These are phyloP conservation scores for Iris macrosiphon DNA, from an alignment of 106 monocot species.

Conservation along the genomic window DNA sequence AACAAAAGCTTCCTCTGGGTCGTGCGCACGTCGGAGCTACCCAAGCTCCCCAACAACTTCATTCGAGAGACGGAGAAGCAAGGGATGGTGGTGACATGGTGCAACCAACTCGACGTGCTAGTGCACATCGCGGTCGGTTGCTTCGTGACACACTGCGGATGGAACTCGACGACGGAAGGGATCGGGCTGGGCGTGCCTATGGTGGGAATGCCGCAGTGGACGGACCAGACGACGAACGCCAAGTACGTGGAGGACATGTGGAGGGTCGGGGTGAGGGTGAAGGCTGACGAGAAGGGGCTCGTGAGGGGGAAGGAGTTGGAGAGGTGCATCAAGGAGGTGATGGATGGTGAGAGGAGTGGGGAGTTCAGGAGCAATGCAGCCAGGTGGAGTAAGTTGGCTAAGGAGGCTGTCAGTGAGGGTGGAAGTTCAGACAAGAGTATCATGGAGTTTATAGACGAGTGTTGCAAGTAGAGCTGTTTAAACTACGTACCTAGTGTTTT, in stretches of 20 bases:
- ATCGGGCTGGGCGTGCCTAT: conserved; percentile 34
- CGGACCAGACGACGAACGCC: conserved; percentile 56
- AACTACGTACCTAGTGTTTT: too few relatives aligned
- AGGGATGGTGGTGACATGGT: conserved; percentile 31
- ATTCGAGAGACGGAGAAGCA: neutral
- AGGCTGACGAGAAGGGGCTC: conserved; percentile 7
- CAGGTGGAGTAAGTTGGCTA: conserved; percentile 37
- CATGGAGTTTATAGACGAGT: conserved; percentile 30
- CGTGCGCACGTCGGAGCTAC: conserved; percentile 3
- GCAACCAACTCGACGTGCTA: conserved; percentile 36
- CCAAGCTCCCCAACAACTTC: conserved; percentile 21
- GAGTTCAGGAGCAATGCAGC: conserved; percentile 27
- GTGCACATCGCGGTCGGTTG: conserved; percentile 34
- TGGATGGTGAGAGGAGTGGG: conserved; percentile 26
- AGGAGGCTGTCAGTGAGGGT: conserved; percentile 29
- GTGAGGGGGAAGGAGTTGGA: conserved; percentile 36
- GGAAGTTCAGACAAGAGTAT: conserved; percentile 48
- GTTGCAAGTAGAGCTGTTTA: too few relatives aligned
- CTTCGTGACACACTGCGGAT: conserved; percentile 57
- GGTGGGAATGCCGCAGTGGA: conserved; percentile 55
- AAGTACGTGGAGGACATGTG: conserved; percentile 49
- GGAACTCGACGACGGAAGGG: conserved; percentile 59
- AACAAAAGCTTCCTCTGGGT: conserved; percentile 17
- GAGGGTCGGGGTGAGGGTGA: conserved; percentile 31
- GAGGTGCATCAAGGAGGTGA: conserved; percentile 41